Evolutionary conservation across 2,329 filamentous ascomycete genomes (phyloP), one percentile per base, ranked within the genome.

Genomic region (Paraphaeosphaeria sporulosa): DNA sequence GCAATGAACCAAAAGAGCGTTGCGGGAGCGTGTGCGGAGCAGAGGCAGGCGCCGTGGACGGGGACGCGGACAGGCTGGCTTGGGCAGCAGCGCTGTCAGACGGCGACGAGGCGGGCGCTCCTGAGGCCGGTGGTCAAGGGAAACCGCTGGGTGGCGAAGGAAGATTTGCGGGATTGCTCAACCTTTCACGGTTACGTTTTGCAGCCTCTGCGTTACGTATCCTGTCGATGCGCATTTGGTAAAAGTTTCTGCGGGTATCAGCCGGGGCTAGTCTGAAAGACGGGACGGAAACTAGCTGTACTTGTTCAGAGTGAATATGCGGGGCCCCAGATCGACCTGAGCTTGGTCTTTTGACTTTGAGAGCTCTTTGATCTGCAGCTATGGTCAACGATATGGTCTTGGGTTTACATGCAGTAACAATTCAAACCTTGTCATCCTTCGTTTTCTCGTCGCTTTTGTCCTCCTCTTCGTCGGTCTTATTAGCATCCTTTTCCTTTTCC

Each of bases 301-400:
- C 91, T 89, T 93, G 73, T 94, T 91, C 60, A 97, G 82, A 66
- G 90, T 87, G 79, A 95, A 99, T 2, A 96, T 85, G 44, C 94
- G 87, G 21, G 92, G 90, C 58, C 90, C 89, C 61, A 91, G 88
- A 61, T 91, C 89, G 19, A 77, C 61, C 38, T 79, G 76, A 23
- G 80, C 67, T 36, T 77, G 71, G 21, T 80, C 80, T 55, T 73
- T 75, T 5, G 84, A 79, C 48, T 82, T 82, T 64, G 84, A 79
- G 27, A 85, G 76, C 36, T 81, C 78, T 66, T 82, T 79, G 66
- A 82, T 81, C 79, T 82, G 43, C 3, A 12, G 15, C 9, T 7
- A 7, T n/a, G 23, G 43, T 72, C 43, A 72, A 55, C 21, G 10
- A 59, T 48, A 4, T 34, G 25, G n/a, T 48, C 7, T 4, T 40